Evolutionary conservation across 1,284 basidiomycete genomes (phyloP), one percentile per base, ranked within the genome.

Genomic region (Ceratobasidium sp.): DNA sequence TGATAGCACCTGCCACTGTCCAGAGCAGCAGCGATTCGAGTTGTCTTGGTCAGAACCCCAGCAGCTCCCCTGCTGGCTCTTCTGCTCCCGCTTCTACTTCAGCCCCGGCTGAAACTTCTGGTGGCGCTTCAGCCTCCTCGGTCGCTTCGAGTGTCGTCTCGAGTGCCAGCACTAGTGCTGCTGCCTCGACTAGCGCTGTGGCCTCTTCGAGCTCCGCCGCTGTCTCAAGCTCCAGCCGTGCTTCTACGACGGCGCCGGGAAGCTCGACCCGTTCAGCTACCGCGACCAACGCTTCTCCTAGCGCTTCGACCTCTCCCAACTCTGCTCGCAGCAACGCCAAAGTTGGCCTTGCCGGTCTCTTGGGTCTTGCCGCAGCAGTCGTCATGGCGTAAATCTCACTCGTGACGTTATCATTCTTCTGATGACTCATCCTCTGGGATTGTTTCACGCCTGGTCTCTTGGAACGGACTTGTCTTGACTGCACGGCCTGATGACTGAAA

Each of bases 321-420:
- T 40, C 59, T 40, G 71, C 71, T 28, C 28, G 57, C 48, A 61
- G 44, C 71, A 74, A 74, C 50, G 61, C 61, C 59, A 46, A 74
- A 61, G 71, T 74, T 54, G 71, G 71, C 20, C 33, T 74, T 26
- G 71, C 71, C 28, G 71, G 71, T 13, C 71, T 74, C 23, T 42
- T 74, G 48, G 71, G 71, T 52, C 71, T 74, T 56, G 71, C 50
- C 7, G 71, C 71, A 10, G 71, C 71, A 42, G 71, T 42, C 61
- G 26, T 74, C 71, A 54, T 74, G 59, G 71, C 61, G 20, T 74
- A 65, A 74, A 74, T 74, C 59, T 12, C 52, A 44, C 17, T 17
- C 28, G 40, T 74, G 71, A 74, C 59, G 57, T 23, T 48, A 64
- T 50, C 23, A 38, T 17, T 23, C 44, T 50, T 59, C 57, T 71